Evolutionary conservation across 257 asterid genomes (phyloP).

Genomic region (Nicotiana noctiflora): DNA sequence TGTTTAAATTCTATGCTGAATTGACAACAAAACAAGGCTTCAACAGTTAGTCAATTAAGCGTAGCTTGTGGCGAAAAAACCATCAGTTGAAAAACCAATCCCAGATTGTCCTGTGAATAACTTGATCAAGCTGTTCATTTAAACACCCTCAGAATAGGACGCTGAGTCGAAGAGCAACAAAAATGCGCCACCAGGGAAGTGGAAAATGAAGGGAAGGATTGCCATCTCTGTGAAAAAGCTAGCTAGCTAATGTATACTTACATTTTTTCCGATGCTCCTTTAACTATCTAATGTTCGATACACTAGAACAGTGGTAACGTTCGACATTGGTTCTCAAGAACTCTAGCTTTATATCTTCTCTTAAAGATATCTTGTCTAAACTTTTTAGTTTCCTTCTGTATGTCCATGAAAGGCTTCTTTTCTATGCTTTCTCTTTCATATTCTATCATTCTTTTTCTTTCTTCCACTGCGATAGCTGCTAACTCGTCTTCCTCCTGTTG

Average conservation of each 20-base stretch:
- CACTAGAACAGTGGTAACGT: slow-evolving; percentile 12
- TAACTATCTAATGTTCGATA: background rate
- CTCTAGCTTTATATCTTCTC: slow-evolving; percentile 29
- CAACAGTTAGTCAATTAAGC: background rate
- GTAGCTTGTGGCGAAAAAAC: background rate
- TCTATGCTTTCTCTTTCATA: slow-evolving; percentile 30
- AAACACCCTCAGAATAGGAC: background rate
- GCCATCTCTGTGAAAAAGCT: background rate
- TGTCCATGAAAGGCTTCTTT: slow-evolving; percentile 18
- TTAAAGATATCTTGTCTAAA: slow-evolving; percentile 32
- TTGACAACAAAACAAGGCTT: too few relatives aligned
- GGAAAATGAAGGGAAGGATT: background rate
- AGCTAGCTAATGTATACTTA: background rate
- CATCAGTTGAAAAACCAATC: background rate
- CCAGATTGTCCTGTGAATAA: background rate
- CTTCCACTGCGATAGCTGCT: slow-evolving; percentile 24
- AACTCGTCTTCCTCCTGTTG: slow-evolving; percentile 24
- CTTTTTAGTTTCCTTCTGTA: slow-evolving; percentile 28
- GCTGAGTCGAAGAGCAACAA: background rate
- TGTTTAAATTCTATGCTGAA: too few relatives aligned
- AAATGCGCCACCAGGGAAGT: background rate
- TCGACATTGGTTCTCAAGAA: slow-evolving; percentile 12
- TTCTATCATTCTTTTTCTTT: slow-evolving; percentile 26
- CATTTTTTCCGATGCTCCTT: background rate
- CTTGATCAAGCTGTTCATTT: background rate